Base-by-base conservation (phyloP, 1,284 basidiomycete species). In the Ustilago loliicola region DNA sequence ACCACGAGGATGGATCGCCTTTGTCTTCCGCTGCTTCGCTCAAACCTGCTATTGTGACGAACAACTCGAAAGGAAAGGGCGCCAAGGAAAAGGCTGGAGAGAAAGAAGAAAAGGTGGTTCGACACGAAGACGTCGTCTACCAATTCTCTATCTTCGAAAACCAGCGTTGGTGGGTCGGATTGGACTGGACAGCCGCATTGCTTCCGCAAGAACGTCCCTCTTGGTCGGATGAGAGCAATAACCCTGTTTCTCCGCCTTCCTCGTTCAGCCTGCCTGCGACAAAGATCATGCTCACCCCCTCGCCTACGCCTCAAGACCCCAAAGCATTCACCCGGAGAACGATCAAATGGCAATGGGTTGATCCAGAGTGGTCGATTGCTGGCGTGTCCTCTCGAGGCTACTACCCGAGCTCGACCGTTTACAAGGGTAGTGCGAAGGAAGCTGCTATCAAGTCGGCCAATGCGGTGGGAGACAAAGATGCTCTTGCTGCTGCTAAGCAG, bases 141-240 rank as follows among this genome's bases (percentile, higher is more conserved):
- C 72, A 81, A 53, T 85, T 86, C 34, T 82, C 82, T 25, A 81
- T 97, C 32, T 93, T 94, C 84, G 95, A 98, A 87, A 98, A 97
- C 86, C 95, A 98, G 88, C 90, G 95, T 5, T 98, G 95, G 96
- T 89, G 88, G 89, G 88, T 89, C 84, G 89, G 88, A 2, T 80
- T 89, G 17, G 89, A 98, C 87, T 98, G 94, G 94, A 96, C 95
- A 0, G 93, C 93, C 2, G 94, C 95, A 0, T 90, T 98, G 7
- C 89, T 98, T 5, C 95, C 95, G 0, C 91, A 91, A 47, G 95
- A 98, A 85, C 91, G 95, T 0, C 94, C 95, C 0, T 93, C 93
- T 3, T 98, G 95, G 95, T 87, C 87, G 9, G 87, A 88, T 70
- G 82, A 85, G 21, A 66, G 83, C 9, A 83, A 83, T 65, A 81